Percentiles rank a stretch among this genome's conserved stretches.
Conservation (phyloP, 163 green algal species). For the Chlamydomonas reinhardtii region DNA sequence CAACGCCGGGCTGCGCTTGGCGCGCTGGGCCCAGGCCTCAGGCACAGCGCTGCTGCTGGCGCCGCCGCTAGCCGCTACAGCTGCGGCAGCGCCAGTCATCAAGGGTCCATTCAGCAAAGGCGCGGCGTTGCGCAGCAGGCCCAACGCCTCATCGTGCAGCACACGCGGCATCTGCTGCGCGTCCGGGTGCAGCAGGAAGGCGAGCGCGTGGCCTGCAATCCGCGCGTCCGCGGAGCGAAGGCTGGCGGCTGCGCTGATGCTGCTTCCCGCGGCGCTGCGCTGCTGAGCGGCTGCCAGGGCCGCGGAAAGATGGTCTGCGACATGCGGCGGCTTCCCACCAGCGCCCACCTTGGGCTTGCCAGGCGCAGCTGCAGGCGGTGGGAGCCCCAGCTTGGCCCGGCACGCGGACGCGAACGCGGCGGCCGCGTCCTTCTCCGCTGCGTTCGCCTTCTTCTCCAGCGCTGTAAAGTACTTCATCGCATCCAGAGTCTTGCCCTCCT, state of each 20-base stretch:
- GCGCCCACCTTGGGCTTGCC: not conserved
- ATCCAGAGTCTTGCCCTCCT: conserved; percentile 41
- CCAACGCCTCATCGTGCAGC: conserved; percentile 23
- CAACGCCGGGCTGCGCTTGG: conserved; percentile 22
- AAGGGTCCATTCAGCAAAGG: not conserved
- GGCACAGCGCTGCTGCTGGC: no score
- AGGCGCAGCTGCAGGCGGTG: not conserved
- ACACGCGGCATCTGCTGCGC: not conserved
- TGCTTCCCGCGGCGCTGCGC: not conserved
- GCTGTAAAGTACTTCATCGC: conserved; percentile 41
- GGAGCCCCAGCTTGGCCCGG: conserved; percentile 9
- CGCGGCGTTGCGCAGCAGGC: not conserved
- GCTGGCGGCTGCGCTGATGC: not conserved
- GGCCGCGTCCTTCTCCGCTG: not conserved
- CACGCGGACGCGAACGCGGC: not conserved
- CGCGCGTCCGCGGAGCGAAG: conserved; percentile 34
- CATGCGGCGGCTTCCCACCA: not conserved
- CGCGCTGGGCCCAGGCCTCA: not conserved
- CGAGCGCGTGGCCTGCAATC: conserved; percentile 34
- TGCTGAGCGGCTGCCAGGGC: conserved; percentile 12
- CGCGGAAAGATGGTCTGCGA: conserved; percentile 45
- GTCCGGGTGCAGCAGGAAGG: conserved; percentile 59
- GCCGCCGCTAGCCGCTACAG: no score
- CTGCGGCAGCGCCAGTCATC: no score
- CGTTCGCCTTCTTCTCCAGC: not conserved